A percentile compares a stretch with the other conserved stretches of the same genome.
Conservation (phyloP, 2,329 filamentous ascomycete species). For the Colletotrichum tanaceti region DNA sequence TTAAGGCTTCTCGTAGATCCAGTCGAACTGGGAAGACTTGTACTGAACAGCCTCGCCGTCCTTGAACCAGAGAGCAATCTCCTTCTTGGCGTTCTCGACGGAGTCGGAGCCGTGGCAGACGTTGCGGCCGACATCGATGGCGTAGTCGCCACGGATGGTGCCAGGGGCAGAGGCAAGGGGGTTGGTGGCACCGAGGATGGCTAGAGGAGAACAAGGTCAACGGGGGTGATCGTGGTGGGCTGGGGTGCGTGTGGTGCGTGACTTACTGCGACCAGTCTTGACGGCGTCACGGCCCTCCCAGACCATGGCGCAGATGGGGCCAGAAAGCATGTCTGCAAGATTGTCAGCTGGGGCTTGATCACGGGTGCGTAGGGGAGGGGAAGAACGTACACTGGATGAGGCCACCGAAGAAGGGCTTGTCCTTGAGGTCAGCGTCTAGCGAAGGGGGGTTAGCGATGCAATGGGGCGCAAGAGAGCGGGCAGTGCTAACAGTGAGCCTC, state of each 20-base stretch:
- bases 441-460: slow-evolving; percentile 45
- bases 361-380: neutral
- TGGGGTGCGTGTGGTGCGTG: neutral
- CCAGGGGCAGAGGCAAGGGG: slow-evolving; percentile 92
- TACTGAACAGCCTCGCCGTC: slow-evolving; percentile 85
- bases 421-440: slow-evolving; percentile 83
- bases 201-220: slow-evolving; percentile 54
- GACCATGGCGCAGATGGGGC: slow-evolving; percentile 98
- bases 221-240: slow-evolving; percentile 12
- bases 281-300: slow-evolving; percentile 99
- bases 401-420: slow-evolving; percentile 97
- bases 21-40: slow-evolving; percentile 86
- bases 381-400: slow-evolving; percentile 82
- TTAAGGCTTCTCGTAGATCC: slow-evolving; percentile 94
- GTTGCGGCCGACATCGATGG: slow-evolving; percentile 88
- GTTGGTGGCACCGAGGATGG: slow-evolving; percentile 98
- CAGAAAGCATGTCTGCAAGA: slow-evolving; percentile 88
- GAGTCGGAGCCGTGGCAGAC: slow-evolving; percentile 99
- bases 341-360: slow-evolving; percentile 35
- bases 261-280: slow-evolving; percentile 94
- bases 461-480: slow-evolving; percentile 24
- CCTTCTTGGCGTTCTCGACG: slow-evolving; percentile 99
- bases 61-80: slow-evolving; percentile 99
- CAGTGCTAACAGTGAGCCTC: slow-evolving; percentile 86
- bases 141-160: slow-evolving; percentile 96